Conservation (phyloP, 2,329 filamentous ascomycete species). For the Exserohilum turcica region DNA sequence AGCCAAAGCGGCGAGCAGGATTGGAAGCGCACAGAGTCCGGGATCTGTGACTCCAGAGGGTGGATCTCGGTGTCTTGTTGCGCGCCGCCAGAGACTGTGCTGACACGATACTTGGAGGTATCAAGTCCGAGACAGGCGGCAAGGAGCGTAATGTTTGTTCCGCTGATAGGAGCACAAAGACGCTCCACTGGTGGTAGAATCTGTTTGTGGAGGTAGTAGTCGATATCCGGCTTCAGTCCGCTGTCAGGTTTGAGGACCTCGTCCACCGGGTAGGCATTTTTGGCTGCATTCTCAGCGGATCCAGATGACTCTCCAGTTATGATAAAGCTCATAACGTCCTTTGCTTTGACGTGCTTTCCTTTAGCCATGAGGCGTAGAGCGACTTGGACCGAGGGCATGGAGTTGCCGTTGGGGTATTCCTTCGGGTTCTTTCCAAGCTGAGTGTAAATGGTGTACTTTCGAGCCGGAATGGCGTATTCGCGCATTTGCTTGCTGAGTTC, state of each 20-base stretch:
- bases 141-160: constrained; percentile 86
- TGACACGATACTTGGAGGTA: constrained; percentile 81
- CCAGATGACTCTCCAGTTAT: constrained; percentile 75
- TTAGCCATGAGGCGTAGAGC: constrained; percentile 84
- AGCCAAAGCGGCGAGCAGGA: constrained; percentile 77
- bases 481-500: constrained; percentile 88
- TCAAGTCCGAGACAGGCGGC: constrained; percentile 95
- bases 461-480: constrained; percentile 71
- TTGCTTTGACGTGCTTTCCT: constrained; percentile 86
- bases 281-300: constrained; percentile 71
- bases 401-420: constrained; percentile 91
- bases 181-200: constrained; percentile 97
- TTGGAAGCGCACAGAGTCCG: constrained; percentile 86
- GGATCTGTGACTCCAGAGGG: constrained; percentile 91
- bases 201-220: constrained; percentile 98
- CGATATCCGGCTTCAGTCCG: constrained; percentile 82
- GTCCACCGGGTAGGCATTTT: constrained; percentile 84
- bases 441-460: constrained; percentile 97
- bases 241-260: constrained; percentile 81
- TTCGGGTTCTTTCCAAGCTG: constrained; percentile 93
- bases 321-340: constrained; percentile 95
- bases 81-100: constrained; percentile 59
- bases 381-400: constrained; percentile 97
- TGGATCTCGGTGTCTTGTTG: constrained; percentile 63
- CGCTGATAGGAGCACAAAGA: constrained; percentile 92